Percentiles rank a stretch among this genome's conserved stretches.
Conservation (phyloP, 768 basidiomycete genomes). For the Psilocybe cyanescens region DNA sequence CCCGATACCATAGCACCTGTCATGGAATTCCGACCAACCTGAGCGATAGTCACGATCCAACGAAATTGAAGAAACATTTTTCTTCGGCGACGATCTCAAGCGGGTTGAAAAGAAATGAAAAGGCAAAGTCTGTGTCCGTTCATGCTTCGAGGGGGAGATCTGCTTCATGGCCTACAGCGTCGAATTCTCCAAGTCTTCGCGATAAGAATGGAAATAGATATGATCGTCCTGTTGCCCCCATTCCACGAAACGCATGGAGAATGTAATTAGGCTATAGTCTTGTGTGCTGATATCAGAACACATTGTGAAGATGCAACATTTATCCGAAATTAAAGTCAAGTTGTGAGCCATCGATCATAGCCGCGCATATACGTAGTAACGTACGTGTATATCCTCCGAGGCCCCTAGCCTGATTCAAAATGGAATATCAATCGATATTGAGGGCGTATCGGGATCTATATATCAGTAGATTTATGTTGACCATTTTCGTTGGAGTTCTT, state of each 20-base stretch:
- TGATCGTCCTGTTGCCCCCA: not conserved
- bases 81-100: constrained; percentile 28
- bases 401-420: too few species aligned
- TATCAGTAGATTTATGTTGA: not conserved
- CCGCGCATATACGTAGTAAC: too few species aligned
- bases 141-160: not conserved
- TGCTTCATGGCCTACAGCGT: constrained; percentile 7
- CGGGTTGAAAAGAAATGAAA: constrained; percentile 18
- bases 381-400: too few species aligned
- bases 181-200: not conserved
- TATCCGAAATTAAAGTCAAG: too few species aligned
- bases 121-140: not conserved
- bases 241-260: not conserved
- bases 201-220: not conserved
- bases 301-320: too few species aligned
- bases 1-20: not conserved
- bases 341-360: too few species aligned
- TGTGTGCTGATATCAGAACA: too few species aligned
- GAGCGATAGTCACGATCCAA: not conserved
- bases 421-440: not conserved
- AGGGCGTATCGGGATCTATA: constrained; percentile 3
- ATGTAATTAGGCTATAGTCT: not conserved
- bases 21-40: not conserved
- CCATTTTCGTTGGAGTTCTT: not conserved
- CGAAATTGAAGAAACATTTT: constrained; percentile 13